Evolutionary conservation across 768 basidiomycete species (phyloP).

Genomic region (Leccinum fibrillosum): DNA sequence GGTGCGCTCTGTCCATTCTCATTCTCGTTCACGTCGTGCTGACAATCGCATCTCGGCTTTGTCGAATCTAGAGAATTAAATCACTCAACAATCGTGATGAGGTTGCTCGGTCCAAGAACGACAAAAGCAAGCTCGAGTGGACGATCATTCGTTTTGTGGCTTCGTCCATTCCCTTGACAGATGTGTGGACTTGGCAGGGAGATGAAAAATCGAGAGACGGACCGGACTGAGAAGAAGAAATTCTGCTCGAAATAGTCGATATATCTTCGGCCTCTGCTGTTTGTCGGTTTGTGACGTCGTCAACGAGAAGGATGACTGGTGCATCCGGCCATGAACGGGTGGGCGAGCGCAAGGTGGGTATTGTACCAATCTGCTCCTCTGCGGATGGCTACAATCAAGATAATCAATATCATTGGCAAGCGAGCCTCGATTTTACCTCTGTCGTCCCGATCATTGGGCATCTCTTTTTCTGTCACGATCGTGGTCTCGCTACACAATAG

Average conservation of each 20-base stretch:
- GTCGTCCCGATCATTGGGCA: conserved; percentile 93
- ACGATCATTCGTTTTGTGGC: conserved; percentile 22
- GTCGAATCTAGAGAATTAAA: too few species aligned
- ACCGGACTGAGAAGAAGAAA: neutral
- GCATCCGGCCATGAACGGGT: conserved; percentile 49
- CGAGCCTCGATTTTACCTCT: conserved; percentile 49
- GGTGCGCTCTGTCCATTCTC: too few species aligned
- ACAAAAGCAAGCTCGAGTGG: too few species aligned
- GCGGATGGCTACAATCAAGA: conserved; percentile 65
- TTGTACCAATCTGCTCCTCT: conserved; percentile 87
- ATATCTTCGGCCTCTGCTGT: conserved; percentile 70
- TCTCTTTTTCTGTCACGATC: conserved; percentile 71
- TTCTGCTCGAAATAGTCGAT: conserved; percentile 55
- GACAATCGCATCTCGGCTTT: too few species aligned
- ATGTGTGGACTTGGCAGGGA: conserved; percentile 57
- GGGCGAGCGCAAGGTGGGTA: conserved; percentile 56
- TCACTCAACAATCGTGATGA: too few species aligned
- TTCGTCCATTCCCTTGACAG: conserved; percentile 72
- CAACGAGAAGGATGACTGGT: conserved; percentile 76
- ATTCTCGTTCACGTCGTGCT: too few species aligned
- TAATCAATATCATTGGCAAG: neutral
- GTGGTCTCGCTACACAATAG: conserved; percentile 66
- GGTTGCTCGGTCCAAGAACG: too few species aligned
- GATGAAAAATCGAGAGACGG: neutral
- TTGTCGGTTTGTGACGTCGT: conserved; percentile 80